Evolutionary conservation across 208 protist genomes (phyloP).

Genomic region (Acanthamoeba triangularis): DNA sequence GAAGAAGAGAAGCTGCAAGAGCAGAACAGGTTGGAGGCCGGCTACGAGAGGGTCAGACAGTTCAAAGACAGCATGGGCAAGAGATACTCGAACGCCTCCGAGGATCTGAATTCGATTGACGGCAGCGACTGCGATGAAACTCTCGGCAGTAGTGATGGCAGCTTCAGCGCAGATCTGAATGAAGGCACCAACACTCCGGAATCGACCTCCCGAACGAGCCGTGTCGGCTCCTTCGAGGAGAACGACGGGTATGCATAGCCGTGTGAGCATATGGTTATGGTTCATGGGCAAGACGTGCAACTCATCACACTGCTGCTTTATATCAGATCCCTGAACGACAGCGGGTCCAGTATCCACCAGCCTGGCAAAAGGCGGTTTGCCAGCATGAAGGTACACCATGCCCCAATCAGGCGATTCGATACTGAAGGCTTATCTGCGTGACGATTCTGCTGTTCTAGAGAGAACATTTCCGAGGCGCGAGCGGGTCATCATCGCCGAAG

Average conservation of each 20-base stretch:
- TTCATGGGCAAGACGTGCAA: background rate
- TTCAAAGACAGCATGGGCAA: conserved; percentile 40
- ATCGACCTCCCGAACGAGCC: background rate
- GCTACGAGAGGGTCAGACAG: background rate
- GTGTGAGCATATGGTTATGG: too few relatives aligned
- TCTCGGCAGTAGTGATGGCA: background rate
- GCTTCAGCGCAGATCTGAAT: background rate
- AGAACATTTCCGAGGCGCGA: background rate
- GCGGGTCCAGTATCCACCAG: background rate
- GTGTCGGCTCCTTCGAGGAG: background rate
- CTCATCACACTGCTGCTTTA: background rate
- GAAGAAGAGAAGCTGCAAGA: conserved; percentile 1
- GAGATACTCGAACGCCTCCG: background rate
- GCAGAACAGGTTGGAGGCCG: background rate
- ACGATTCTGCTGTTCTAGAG: background rate
- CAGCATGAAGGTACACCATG: background rate
- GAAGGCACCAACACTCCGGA: background rate
- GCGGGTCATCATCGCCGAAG: background rate
- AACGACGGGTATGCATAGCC: background rate
- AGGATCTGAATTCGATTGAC: background rate
- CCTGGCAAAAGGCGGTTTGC: background rate
- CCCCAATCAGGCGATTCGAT: background rate
- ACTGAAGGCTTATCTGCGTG: background rate
- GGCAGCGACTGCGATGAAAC: background rate
- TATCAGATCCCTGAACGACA: background rate